Evolutionary conservation across 2,329 filamentous ascomycete species (phyloP).

Genomic region (Alternaria sp.): DNA sequence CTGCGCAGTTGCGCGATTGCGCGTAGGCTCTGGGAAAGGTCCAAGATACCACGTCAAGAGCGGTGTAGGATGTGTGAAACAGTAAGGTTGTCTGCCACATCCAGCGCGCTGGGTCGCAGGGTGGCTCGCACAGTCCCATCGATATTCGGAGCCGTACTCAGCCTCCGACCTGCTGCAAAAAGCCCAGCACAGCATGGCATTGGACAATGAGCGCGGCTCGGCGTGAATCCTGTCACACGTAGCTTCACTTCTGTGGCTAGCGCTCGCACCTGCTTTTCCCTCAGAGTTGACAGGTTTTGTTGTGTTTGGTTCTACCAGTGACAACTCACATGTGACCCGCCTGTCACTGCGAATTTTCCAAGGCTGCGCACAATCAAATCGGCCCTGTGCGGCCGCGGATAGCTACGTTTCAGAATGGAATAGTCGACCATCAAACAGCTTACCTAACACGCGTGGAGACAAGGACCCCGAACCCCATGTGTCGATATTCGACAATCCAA

Average conservation of each 20-base stretch:
- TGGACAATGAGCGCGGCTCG: conserved; percentile 7
- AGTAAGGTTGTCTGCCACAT: conserved; percentile 4
- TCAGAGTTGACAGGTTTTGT: neutral
- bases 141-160: conserved; percentile 17
- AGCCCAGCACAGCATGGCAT: neutral
- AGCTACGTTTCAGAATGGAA: neutral
- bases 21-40: neutral
- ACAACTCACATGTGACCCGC: neutral
- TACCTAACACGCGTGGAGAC: neutral
- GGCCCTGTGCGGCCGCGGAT: conserved; percentile 11
- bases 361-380: neutral
- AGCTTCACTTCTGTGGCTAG: conserved; percentile 10
- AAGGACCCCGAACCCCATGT: neutral
- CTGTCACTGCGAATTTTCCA: neutral
- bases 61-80: conserved; percentile 8
- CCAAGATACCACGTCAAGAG: neutral
- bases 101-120: conserved; percentile 9
- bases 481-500: neutral
- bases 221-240: conserved; percentile 17
- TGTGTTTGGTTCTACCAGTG: neutral
- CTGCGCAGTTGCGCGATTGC: neutral
- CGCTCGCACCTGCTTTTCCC: neutral
- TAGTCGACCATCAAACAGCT: neutral
- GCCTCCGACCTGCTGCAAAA: conserved; percentile 5
- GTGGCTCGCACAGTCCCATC: conserved; percentile 16